Percentiles rank a stretch among this genome's conserved stretches.
These are phyloP conservation scores for Auxenochlorella pyrenoidosa DNA, from an alignment of 139 green algal genomes.

Conservation along the genomic window DNA sequence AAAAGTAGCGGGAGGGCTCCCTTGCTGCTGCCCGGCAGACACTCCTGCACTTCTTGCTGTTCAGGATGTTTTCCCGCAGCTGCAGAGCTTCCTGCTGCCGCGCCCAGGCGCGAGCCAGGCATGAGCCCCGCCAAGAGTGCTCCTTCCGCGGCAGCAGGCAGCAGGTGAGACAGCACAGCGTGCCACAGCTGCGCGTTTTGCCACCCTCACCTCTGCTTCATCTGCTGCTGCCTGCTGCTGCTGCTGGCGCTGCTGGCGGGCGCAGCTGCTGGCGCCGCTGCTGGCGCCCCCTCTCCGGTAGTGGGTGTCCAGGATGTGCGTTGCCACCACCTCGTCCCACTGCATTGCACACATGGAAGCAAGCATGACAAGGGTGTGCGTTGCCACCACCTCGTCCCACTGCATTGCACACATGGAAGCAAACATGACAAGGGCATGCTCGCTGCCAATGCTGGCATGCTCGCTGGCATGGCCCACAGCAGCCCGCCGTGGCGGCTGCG, in stretches of 20 bases:
- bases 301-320: slow-evolving; percentile 79
- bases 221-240: background rate
- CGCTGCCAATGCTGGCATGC: no score
- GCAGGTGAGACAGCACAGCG: background rate
- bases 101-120: background rate
- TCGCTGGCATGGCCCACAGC: no score
- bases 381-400: slow-evolving; percentile 75
- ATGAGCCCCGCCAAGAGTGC: background rate
- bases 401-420: background rate
- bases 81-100: background rate
- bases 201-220: background rate
- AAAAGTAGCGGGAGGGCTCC: slow-evolving; percentile 55
- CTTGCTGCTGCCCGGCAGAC: no score
- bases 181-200: background rate
- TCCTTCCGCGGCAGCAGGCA: background rate
- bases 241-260: background rate
- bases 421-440: no score
- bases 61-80: no score
- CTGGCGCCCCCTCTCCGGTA: slow-evolving; percentile 12
- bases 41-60: no score
- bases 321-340: slow-evolving; percentile 75
- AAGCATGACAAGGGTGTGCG: slow-evolving; percentile 57
- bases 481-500: no score
- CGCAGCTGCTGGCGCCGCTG: background rate
- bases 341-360: background rate